A percentile compares a stretch with the other conserved stretches of the same genome.
phyloP scores from a whole-genome alignment of 305 asterid genomes.

The Salvia sclarea region DNA sequence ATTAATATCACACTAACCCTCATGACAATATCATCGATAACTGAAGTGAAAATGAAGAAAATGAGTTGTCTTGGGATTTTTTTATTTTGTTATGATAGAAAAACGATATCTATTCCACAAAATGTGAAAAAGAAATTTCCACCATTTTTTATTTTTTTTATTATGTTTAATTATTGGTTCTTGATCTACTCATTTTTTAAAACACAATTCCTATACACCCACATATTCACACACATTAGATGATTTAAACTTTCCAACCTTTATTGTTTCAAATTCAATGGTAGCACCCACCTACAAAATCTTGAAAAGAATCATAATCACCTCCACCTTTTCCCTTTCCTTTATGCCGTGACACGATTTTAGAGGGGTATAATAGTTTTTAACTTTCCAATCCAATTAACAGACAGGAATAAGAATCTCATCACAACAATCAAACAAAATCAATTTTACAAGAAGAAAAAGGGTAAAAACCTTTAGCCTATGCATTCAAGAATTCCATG shows the following conservation, averaged over 20 bases:
- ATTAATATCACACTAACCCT: too few relatives aligned
- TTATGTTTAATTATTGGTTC: background rate
- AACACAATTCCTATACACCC: too few relatives aligned
- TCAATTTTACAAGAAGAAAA: background rate
- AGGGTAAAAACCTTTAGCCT: background rate
- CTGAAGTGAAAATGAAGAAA: too few relatives aligned
- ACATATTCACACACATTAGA: too few relatives aligned
- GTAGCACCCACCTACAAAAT: background rate
- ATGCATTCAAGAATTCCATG: constrained; percentile 6
- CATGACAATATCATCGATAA: too few relatives aligned
- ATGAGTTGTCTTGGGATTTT: too few relatives aligned
- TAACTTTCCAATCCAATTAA: background rate
- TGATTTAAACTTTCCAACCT: background rate
- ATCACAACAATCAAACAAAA: background rate
- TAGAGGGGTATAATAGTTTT: background rate
- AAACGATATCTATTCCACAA: too few relatives aligned
- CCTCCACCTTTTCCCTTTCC: background rate
- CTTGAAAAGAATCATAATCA: background rate
- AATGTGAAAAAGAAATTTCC: too few relatives aligned
- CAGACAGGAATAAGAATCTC: constrained; percentile 1
- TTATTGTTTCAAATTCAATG: background rate
- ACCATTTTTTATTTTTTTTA: too few relatives aligned
- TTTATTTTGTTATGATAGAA: too few relatives aligned
- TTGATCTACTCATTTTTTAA: background rate
- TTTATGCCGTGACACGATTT: background rate